Conservation (phyloP, 2,329 filamentous ascomycete species). For the Macrophomina phaseolina region DNA sequence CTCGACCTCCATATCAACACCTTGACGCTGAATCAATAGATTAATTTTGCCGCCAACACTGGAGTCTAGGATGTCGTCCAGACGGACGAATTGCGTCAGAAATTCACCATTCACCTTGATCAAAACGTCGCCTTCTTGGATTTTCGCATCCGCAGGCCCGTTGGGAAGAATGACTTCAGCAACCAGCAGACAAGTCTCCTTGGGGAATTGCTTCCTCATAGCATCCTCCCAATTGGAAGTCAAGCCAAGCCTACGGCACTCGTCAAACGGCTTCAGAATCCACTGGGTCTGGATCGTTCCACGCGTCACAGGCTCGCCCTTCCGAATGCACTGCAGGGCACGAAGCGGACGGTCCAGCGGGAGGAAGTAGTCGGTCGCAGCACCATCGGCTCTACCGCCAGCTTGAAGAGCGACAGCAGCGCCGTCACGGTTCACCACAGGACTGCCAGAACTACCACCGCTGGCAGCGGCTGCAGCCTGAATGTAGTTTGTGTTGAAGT, state of each 20-base stretch:
- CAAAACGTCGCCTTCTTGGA: constrained; percentile 93
- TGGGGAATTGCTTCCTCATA: constrained; percentile 81
- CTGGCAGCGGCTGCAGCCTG: constrained; percentile 97
- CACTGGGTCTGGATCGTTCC: constrained; percentile 99
- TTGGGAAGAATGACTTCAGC: constrained; percentile 93
- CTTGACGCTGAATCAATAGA: constrained; percentile 85
- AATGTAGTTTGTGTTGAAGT: constrained; percentile 97
- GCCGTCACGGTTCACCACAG: constrained; percentile 94
- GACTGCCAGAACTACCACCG: constrained; percentile 96
- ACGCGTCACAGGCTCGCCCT: constrained; percentile 75
- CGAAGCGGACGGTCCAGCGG: constrained; percentile 89
- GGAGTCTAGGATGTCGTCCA: constrained; percentile 91
- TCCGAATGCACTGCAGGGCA: constrained; percentile 83
- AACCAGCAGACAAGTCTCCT: constrained; percentile 95
- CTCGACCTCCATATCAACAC: constrained; percentile 83
- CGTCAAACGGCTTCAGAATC: constrained; percentile 95
- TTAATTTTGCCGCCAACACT: constrained; percentile 80
- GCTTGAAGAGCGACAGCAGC: constrained; percentile 92
- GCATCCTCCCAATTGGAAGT: constrained; percentile 85
- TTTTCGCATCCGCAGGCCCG: constrained; percentile 83
- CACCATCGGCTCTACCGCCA: constrained; percentile 89
- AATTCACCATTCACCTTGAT: constrained; percentile 93
- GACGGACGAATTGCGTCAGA: constrained; percentile 86
- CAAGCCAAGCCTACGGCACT: constrained; percentile 87
- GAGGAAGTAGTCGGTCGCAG: constrained; percentile 96